A percentile compares a stretch with the other conserved stretches of the same genome.
These are phyloP conservation scores for Backusella morwellensis DNA, from an alignment of 192 early-diverging fungal species.

Conservation along the genomic window DNA sequence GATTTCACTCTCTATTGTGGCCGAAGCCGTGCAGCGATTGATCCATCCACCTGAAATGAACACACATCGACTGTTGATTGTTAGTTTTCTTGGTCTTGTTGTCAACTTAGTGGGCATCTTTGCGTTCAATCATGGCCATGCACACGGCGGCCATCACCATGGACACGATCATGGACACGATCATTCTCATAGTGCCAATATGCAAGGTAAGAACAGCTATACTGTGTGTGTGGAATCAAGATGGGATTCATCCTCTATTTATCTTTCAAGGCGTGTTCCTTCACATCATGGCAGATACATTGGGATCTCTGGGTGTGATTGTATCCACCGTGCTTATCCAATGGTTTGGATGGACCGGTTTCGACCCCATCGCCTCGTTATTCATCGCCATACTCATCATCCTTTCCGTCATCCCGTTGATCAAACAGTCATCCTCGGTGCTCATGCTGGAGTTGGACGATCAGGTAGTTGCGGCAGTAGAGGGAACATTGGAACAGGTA, in stretches of 20 bases:
- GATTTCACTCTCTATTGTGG: conserved; percentile 88
- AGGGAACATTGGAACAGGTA: conserved; percentile 50
- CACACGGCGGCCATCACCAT: conserved; percentile 53
- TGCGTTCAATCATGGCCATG: conserved; percentile 87
- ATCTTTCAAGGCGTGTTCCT: conserved; percentile 71
- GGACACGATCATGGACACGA: conserved; percentile 49
- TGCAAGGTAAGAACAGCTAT: conserved; percentile 61
- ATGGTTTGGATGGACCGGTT: conserved; percentile 91
- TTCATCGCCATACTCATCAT: conserved; percentile 89
- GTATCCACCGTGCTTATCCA: conserved; percentile 89
- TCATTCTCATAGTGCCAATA: conserved; percentile 76
- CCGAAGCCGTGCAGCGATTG: conserved; percentile 88
- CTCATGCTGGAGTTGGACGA: conserved; percentile 52
- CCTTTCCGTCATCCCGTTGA: conserved; percentile 82
- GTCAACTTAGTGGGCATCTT: conserved; percentile 94
- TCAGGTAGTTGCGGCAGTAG: conserved; percentile 33
- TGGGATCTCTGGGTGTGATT: conserved; percentile 95
- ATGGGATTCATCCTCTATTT: neutral
- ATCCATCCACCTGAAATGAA: conserved; percentile 83
- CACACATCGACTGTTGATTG: conserved; percentile 79
- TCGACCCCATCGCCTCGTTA: conserved; percentile 94
- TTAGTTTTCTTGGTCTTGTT: conserved; percentile 85
- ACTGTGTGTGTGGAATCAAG: neutral
- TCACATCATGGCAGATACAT: conserved; percentile 91
- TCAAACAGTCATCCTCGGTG: conserved; percentile 62